Percentiles rank a stretch among this genome's conserved stretches.
phyloP scores from a whole-genome alignment of 352 stramenopile species.

The Phytophthora boehmeriae region DNA sequence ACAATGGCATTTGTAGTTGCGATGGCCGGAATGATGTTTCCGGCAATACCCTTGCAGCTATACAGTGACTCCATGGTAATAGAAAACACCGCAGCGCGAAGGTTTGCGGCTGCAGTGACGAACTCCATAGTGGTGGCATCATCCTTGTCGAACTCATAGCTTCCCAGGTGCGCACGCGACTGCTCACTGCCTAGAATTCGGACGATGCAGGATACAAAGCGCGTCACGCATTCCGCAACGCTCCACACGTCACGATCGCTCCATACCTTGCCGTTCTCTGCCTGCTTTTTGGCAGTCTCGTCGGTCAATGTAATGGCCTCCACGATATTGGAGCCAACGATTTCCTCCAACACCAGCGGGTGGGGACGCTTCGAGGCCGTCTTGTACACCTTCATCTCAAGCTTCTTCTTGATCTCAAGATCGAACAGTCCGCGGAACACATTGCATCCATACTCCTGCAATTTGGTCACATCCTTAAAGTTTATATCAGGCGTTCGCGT shows the following conservation, averaged over 20 bases:
- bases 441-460: constrained; percentile 69
- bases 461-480: constrained; percentile 43
- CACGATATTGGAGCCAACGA: constrained; percentile 50
- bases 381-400: constrained; percentile 97
- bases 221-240: constrained; percentile 84
- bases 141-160: constrained; percentile 98
- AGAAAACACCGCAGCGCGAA: constrained; percentile 90
- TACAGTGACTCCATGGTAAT: constrained; percentile 89
- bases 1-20: constrained; percentile 99
- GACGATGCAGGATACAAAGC: constrained; percentile 81
- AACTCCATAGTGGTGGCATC: constrained; percentile 97
- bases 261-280: constrained; percentile 56
- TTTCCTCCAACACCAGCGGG: constrained; percentile 70
- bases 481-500: constrained; percentile 49
- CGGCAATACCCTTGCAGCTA: constrained; percentile 98
- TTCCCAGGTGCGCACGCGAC: constrained; percentile 66
- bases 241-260: constrained; percentile 90
- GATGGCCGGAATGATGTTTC: constrained; percentile 99
- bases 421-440: constrained; percentile 94
- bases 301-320: constrained; percentile 42
- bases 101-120: constrained; percentile 97
- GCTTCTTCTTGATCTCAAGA: constrained; percentile 96
- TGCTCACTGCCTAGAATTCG: constrained; percentile 65
- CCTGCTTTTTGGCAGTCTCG: constrained; percentile 22
- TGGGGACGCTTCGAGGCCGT: constrained; percentile 90